phyloP scores from a whole-genome alignment of 2,329 filamentous ascomycete genomes.

The Fusarium sp. region DNA sequence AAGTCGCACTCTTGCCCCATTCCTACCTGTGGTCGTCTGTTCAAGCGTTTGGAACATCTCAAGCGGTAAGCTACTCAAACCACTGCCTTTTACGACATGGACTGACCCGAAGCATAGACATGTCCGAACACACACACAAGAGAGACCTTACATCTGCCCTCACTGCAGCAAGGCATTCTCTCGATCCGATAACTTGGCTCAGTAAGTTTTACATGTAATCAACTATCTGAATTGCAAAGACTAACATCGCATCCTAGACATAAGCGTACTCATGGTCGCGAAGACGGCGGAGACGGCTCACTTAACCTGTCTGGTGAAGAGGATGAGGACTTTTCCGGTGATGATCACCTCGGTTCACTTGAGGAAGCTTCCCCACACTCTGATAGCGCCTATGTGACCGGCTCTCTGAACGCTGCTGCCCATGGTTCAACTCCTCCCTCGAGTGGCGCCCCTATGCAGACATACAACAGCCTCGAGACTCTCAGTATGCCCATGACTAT shows the following conservation, averaged over 20 bases:
- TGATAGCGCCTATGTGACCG: conserved; percentile 70
- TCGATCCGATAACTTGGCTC: conserved; percentile 97
- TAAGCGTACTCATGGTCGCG: conserved; percentile 78
- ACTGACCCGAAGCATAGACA: conserved; percentile 70
- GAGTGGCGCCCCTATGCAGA: conserved; percentile 46
- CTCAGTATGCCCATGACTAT: conserved; percentile 74
- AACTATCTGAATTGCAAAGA: conserved; percentile 10
- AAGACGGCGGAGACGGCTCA: conserved; percentile 67
- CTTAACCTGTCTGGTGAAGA: conserved; percentile 82
- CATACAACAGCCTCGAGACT: conserved; percentile 69
- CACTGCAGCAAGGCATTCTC: conserved; percentile 99
- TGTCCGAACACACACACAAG: conserved; percentile 98
- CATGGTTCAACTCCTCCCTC: conserved; percentile 45
- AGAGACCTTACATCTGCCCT: conserved; percentile 97
- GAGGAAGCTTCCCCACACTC: conserved; percentile 82
- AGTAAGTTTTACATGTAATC: conserved; percentile 71
- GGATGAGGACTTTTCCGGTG: conserved; percentile 83
- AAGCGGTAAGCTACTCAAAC: conserved; percentile 80
- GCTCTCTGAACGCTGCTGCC: conserved; percentile 61
- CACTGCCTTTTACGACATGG: conserved; percentile 37
- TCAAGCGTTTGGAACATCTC: conserved; percentile 98
- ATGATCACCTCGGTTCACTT: conserved; percentile 83
- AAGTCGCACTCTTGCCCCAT: conserved; percentile 99
- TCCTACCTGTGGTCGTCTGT: conserved; percentile 93
- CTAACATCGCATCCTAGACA: conserved; percentile 69